These are phyloP conservation scores for Cenchrus fungigraminus DNA, from an alignment of 176 grass and related monocot species.

Conservation along the genomic window DNA sequence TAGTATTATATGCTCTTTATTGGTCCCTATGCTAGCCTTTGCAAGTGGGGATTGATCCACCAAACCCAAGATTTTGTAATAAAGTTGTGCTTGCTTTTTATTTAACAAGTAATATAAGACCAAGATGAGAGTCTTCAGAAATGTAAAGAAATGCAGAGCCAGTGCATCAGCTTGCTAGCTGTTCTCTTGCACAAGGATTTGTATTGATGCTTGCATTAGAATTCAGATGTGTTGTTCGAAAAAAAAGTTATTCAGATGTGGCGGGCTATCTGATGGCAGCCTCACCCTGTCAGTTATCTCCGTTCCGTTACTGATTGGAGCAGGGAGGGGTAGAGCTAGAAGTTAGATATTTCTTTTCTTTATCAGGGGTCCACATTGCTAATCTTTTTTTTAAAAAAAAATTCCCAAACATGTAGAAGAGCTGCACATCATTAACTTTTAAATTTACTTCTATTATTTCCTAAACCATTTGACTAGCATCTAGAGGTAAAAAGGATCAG, in stretches of 20 bases:
- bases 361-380: no score
- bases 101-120: slow-evolving; percentile 54
- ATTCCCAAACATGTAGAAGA: no score
- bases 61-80: slow-evolving; percentile 49
- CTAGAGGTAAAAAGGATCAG: not conserved
- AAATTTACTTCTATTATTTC: no score
- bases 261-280: slow-evolving; percentile 1
- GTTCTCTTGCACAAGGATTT: slow-evolving; percentile 45
- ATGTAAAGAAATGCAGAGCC: slow-evolving; percentile 28
- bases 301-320: not conserved
- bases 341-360: no score
- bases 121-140: slow-evolving; percentile 26
- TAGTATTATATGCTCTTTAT: slow-evolving; percentile 22
- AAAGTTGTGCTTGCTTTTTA: slow-evolving; percentile 22
- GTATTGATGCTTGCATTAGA: slow-evolving; percentile 33
- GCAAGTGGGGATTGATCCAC: slow-evolving; percentile 44
- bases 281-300: not conserved
- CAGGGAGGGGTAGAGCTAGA: no score
- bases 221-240: not conserved
- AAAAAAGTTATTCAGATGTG: slow-evolving; percentile 12
- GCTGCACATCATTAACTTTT: no score
- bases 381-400: no score
- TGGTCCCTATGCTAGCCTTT: slow-evolving; percentile 42
- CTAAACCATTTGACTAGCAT: not conserved
- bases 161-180: slow-evolving; percentile 35